Percentiles rank a stretch among this genome's conserved stretches.
Conservation (phyloP, 106 monocot species). For the Dendrobium chrysotoxum region DNA sequence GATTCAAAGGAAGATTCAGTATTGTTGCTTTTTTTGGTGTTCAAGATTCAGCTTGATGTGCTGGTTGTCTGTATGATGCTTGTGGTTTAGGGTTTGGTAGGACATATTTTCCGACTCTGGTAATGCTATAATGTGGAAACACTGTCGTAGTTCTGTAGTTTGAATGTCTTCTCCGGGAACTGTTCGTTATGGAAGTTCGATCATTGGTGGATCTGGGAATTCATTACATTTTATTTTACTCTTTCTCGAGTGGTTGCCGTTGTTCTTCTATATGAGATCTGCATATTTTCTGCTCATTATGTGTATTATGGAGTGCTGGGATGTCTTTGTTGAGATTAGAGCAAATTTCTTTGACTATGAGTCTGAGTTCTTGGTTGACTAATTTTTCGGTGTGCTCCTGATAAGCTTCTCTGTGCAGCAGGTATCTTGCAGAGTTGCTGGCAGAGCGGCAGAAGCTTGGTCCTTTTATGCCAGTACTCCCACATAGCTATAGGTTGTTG, state of each 20-base stretch:
- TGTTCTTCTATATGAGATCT: not conserved
- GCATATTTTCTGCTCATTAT: not conserved
- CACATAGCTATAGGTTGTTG: conserved; percentile 63
- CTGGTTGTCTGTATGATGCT: not conserved
- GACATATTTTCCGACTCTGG: not conserved
- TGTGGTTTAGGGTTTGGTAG: not conserved
- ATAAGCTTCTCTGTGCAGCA: conserved; percentile 10
- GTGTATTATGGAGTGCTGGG: not conserved
- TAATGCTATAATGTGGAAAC: not conserved
- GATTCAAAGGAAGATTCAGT: conserved; percentile 2
- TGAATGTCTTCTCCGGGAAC: not conserved
- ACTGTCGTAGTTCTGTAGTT: not conserved
- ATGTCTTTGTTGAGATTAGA: not conserved
- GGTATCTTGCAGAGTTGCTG: conserved; percentile 77
- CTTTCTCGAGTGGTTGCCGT: not conserved
- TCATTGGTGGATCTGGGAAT: not conserved
- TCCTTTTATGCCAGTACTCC: conserved; percentile 77
- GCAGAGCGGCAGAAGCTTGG: conserved; percentile 74
- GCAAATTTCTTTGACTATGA: not conserved
- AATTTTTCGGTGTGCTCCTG: not conserved
- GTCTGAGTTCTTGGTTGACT: not conserved
- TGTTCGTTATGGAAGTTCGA: not conserved
- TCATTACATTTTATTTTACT: not conserved
- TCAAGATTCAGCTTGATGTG: not conserved
- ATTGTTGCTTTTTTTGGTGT: not conserved